These are phyloP conservation scores for Pholiota conissans DNA, from an alignment of 768 basidiomycete species.

Conservation along the genomic window DNA sequence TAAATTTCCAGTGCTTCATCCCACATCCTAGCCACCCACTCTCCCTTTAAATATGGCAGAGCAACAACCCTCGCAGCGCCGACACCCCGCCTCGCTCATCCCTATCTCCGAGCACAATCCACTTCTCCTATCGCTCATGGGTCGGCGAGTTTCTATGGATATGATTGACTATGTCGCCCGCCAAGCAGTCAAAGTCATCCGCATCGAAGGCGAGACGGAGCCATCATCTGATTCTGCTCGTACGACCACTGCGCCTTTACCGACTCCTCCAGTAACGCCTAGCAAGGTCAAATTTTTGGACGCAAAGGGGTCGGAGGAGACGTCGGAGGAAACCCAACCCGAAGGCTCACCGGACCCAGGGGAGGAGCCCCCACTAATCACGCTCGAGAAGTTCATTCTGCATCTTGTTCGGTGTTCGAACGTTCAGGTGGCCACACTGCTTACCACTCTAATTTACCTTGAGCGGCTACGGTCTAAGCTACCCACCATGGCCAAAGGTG, in stretches of 20 bases:
- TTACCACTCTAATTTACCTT: constrained; percentile 90
- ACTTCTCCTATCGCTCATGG: constrained; percentile 76
- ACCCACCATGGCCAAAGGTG: constrained; percentile 84
- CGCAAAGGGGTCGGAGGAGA: constrained; percentile 22
- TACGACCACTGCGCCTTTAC: constrained; percentile 37
- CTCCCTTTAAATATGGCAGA: constrained; percentile 29
- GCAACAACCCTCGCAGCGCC: constrained; percentile 25
- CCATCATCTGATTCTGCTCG: constrained; percentile 10
- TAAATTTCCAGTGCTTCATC: constrained; percentile 14
- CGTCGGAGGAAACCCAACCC: background rate
- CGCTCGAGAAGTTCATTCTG: constrained; percentile 82
- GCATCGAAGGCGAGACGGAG: constrained; percentile 53
- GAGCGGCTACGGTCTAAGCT: constrained; percentile 82
- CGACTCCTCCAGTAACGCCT: constrained; percentile 71
- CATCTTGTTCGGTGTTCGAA: constrained; percentile 79
- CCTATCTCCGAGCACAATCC: constrained; percentile 77
- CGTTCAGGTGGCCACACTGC: constrained; percentile 88
- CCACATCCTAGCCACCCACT: constrained; percentile 31
- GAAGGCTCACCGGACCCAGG: background rate
- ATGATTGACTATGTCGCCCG: constrained; percentile 88
- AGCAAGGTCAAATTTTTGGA: constrained; percentile 43
- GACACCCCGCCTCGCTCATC: constrained; percentile 82
- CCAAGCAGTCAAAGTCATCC: constrained; percentile 75
- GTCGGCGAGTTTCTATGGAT: constrained; percentile 73
- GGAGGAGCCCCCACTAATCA: constrained; percentile 37